Base-by-base conservation (phyloP, 192 early-diverging fungal genomes). In the Backusella australiensis region DNA sequence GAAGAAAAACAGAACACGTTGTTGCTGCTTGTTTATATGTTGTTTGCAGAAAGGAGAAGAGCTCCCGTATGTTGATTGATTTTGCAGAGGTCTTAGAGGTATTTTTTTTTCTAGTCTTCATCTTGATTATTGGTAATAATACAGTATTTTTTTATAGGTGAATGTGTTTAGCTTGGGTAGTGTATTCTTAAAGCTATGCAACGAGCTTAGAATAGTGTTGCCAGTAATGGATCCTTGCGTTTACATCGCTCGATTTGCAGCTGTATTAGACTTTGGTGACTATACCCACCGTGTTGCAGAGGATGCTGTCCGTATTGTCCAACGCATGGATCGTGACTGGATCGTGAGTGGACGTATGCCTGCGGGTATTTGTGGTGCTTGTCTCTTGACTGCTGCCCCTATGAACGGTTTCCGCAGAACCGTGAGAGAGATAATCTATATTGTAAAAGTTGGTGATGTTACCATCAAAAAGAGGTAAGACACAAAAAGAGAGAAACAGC, bases 251-350 rank as follows among this genome's bases (percentile, higher is more conserved):
- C 90, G 96, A 34, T 99, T 97, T 86, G 96, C 97, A 6, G 86
- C 88, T 21, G 85, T 88, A 80, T 82, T 97, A 12, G 96, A 98
- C 72, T 97, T 99, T 89, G 97, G 94, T 36, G 94, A 96, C 59
- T 89, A 94, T 79, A 94, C 89, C 36, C 86, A 89, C 52, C 82
- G 87, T 36, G 96, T 98, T 5, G 89, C 89, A 29, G 75, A 85
- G 42, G 94, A 97, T 74, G 96, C 96, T 2, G 82, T 91, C 8
- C 91, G 94, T 0, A 80, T 99, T 34, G 94, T 94, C 0, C 88
- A 91, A 71, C 85, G 97, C 38, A 96, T 99, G 96, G 92, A 95
- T 71, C 89, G 96, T 23, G 96, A 98, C 85, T 99, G 96, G 96
- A 94, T 98, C 70, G 83, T 89, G 71, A 91, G 88, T 0, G 97